Evolutionary conservation across 2,329 filamentous ascomycete species (phyloP).

Genomic region (Endocalyx cinctus): DNA sequence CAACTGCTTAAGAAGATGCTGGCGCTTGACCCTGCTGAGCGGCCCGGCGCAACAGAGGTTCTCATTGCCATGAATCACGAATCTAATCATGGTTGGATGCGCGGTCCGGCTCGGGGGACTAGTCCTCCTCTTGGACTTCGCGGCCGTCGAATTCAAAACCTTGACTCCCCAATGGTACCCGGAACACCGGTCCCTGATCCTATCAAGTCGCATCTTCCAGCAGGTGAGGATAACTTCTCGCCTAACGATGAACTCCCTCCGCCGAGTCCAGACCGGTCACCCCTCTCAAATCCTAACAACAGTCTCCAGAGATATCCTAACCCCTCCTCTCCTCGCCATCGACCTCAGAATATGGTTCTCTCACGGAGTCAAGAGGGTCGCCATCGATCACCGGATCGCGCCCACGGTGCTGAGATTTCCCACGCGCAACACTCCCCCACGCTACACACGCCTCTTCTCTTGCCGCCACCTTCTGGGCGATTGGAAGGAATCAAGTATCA

Average conservation of each 20-base stretch:
- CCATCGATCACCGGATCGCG: conserved; percentile 26
- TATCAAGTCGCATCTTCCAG: conserved; percentile 16
- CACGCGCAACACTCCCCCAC: conserved; percentile 15
- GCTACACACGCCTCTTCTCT: conserved; percentile 36
- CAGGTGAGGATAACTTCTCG: conserved; percentile 16
- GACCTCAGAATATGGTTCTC: conserved; percentile 33
- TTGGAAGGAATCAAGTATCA: conserved; percentile 21
- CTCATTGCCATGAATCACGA: conserved; percentile 71
- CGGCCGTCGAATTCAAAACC: conserved; percentile 46
- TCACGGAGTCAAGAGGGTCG: conserved; percentile 38
- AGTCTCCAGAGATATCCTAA: conserved; percentile 28
- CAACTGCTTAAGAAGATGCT: conserved; percentile 76
- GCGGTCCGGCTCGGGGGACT: conserved; percentile 27
- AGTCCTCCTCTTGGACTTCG: conserved; percentile 37
- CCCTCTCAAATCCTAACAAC: conserved; percentile 23
- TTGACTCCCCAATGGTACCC: conserved; percentile 49
- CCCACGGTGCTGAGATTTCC: conserved; percentile 12
- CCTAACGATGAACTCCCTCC: conserved; percentile 25
- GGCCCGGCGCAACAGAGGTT: conserved; percentile 84
- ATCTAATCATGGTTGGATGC: conserved; percentile 41
- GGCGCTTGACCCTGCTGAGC: conserved; percentile 67
- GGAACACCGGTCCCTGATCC: conserved; percentile 45
- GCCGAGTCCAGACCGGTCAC: conserved; percentile 18
- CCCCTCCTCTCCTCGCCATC: conserved; percentile 24
- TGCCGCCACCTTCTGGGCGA: conserved; percentile 42